phyloP scores from a whole-genome alignment of 1,284 basidiomycete genomes.

The Cryptococcus sp. region DNA sequence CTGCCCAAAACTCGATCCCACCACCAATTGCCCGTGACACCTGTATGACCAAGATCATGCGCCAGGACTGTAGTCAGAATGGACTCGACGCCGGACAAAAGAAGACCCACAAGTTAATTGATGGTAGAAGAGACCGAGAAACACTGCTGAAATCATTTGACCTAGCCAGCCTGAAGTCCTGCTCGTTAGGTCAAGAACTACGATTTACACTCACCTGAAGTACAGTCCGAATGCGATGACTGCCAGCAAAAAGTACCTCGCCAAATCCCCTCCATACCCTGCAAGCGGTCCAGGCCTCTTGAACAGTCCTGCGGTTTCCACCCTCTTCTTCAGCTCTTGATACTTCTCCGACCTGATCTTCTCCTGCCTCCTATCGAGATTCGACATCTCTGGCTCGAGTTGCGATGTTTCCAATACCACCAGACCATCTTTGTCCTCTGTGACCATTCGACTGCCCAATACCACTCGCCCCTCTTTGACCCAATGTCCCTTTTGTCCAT shows the following conservation, averaged over 20 bases:
- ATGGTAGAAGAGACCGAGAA: slow-evolving; percentile 87
- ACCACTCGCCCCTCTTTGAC: slow-evolving; percentile 34
- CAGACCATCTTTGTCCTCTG: background rate
- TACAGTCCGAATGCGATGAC: slow-evolving; percentile 24
- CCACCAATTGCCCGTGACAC: slow-evolving; percentile 82
- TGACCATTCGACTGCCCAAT: slow-evolving; percentile 16
- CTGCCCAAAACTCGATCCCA: slow-evolving; percentile 76
- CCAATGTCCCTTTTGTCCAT: slow-evolving; percentile 42
- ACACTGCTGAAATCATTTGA: slow-evolving; percentile 64
- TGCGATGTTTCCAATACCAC: slow-evolving; percentile 26
- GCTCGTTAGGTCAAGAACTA: slow-evolving; percentile 48
- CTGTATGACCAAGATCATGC: slow-evolving; percentile 93
- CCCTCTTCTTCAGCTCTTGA: slow-evolving; percentile 66
- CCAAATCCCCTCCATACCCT: slow-evolving; percentile 85
- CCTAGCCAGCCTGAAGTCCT: slow-evolving; percentile 36
- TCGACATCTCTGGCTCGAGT: slow-evolving; percentile 52
- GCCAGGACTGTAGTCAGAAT: slow-evolving; percentile 55
- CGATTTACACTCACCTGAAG: slow-evolving; percentile 23
- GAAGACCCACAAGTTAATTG: slow-evolving; percentile 63
- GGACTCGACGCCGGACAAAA: background rate
- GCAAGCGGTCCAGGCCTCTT: slow-evolving; percentile 64
- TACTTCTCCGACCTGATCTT: slow-evolving; percentile 71
- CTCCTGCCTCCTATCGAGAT: slow-evolving; percentile 57
- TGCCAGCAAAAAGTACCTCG: slow-evolving; percentile 67
- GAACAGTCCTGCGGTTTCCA: slow-evolving; percentile 79